Evolutionary conservation across 2,329 filamentous ascomycete genomes (phyloP).

Genomic region (Sarocladium kiliense): DNA sequence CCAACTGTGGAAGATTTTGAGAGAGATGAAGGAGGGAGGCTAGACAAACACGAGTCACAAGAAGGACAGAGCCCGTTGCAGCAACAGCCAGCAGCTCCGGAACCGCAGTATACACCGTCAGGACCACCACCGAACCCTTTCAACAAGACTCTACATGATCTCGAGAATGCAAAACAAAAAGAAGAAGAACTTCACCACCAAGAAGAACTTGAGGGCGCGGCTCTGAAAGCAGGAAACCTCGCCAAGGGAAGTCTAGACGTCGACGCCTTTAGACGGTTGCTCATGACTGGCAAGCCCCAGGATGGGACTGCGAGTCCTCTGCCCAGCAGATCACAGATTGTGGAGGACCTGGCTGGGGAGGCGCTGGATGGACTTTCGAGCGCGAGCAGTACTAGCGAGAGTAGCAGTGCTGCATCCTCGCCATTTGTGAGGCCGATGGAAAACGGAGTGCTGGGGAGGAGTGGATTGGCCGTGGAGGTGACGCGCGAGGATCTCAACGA

Average conservation of each 20-base stretch:
- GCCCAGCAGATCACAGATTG: constrained; percentile 4
- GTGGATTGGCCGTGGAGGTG: background rate
- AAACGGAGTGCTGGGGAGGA: background rate
- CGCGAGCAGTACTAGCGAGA: background rate
- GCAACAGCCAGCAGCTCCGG: background rate
- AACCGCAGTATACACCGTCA: constrained; percentile 1
- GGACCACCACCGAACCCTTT: constrained; percentile 39
- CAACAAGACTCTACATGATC: constrained; percentile 47
- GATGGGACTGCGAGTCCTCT: constrained; percentile 10
- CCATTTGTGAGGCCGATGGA: background rate
- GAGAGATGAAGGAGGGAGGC: background rate
- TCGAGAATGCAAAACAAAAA: constrained; percentile 32
- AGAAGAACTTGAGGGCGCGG: constrained; percentile 25
- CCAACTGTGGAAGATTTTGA: constrained; percentile 7
- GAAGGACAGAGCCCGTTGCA: constrained; percentile 4
- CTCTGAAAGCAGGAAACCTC: constrained; percentile 25
- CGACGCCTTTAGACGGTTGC: constrained; percentile 68
- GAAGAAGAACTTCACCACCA: constrained; percentile 22
- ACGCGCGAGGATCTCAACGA: constrained; percentile 1
- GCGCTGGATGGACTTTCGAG: background rate
- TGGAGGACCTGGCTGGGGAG: background rate
- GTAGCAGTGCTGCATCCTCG: background rate
- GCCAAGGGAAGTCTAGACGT: constrained; percentile 59
- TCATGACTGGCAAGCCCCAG: constrained; percentile 65
- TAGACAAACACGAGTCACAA: background rate